A percentile compares a stretch with the other conserved stretches of the same genome.
phyloP scores from a whole-genome alignment of 331 rosid genomes.

The Erythrophleum ivorense region DNA sequence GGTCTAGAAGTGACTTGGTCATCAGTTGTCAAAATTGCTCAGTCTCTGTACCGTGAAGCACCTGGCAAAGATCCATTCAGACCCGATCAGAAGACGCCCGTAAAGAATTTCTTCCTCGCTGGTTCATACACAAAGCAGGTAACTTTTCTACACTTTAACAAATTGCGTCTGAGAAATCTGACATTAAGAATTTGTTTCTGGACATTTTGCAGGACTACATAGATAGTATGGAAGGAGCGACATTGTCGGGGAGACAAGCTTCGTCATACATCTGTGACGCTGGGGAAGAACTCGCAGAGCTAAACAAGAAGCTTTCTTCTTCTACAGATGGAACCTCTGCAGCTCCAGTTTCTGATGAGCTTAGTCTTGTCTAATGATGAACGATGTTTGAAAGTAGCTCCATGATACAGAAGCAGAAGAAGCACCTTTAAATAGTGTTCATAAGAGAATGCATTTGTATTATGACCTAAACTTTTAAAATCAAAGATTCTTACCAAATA shows the following conservation, averaged over 20 bases:
- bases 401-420: too few relatives aligned
- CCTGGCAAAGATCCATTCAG: conserved; percentile 96
- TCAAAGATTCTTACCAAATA: too few relatives aligned
- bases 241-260: conserved; percentile 88
- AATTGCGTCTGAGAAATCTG: too few relatives aligned
- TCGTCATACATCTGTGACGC: conserved; percentile 80
- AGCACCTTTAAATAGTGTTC: too few relatives aligned
- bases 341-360: too few relatives aligned
- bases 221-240: conserved; percentile 99
- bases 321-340: too few relatives aligned
- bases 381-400: too few relatives aligned
- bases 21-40: conserved; percentile 89
- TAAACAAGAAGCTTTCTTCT: conserved; percentile 67
- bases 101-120: too few relatives aligned
- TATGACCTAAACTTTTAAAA: too few relatives aligned
- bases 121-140: conserved; percentile 91
- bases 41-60: conserved; percentile 88
- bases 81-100: conserved; percentile 93
- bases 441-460: too few relatives aligned
- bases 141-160: conserved; percentile 12
- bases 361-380: conserved; percentile 64
- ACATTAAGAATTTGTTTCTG: too few relatives aligned
- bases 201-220: conserved; percentile 74
- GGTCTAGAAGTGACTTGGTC: conserved; percentile 95
- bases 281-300: conserved; percentile 69